A percentile compares a stretch with the other conserved stretches of the same genome.
Evolutionary conservation across 176 grass and related monocot species (phyloP).

Genomic region (Cenchrus purpureus): DNA sequence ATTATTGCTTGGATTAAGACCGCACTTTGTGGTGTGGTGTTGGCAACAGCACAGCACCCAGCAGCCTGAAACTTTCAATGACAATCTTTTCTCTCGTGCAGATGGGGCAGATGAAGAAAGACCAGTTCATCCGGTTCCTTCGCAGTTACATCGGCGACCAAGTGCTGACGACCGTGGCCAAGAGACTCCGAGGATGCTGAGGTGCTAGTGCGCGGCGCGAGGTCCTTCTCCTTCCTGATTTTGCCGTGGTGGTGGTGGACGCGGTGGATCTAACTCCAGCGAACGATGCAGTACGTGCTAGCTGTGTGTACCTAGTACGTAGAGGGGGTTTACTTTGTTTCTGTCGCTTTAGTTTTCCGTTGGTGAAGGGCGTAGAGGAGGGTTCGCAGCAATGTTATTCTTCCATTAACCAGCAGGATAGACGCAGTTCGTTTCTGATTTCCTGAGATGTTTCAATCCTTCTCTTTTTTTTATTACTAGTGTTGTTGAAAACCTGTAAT

Average conservation of each 20-base stretch:
- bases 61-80: background rate
- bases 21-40: background rate
- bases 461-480: background rate
- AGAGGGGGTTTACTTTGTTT: slow-evolving; percentile 32
- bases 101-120: slow-evolving; percentile 74
- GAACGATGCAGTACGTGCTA: slow-evolving; percentile 15
- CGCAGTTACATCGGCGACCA: slow-evolving; percentile 61
- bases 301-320: background rate
- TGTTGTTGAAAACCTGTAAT: slow-evolving; percentile 21
- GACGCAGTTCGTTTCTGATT: slow-evolving; percentile 20
- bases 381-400: slow-evolving; percentile 13
- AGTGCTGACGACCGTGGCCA: slow-evolving; percentile 58
- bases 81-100: slow-evolving; percentile 45
- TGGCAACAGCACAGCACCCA: background rate
- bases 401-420: slow-evolving; percentile 44
- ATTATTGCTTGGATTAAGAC: background rate
- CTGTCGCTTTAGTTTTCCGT: slow-evolving; percentile 29
- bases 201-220: slow-evolving; percentile 12
- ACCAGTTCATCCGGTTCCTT: slow-evolving; percentile 67
- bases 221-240: background rate
- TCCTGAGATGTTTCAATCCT: slow-evolving; percentile 1
- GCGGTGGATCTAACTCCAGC: slow-evolving; percentile 32
- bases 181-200: slow-evolving; percentile 64
- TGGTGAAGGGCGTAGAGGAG: slow-evolving; percentile 19
- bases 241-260: slow-evolving; percentile 12